These are phyloP conservation scores for Chytriomyces hyalinus DNA, from an alignment of 192 early-diverging fungal species.

Conservation along the genomic window DNA sequence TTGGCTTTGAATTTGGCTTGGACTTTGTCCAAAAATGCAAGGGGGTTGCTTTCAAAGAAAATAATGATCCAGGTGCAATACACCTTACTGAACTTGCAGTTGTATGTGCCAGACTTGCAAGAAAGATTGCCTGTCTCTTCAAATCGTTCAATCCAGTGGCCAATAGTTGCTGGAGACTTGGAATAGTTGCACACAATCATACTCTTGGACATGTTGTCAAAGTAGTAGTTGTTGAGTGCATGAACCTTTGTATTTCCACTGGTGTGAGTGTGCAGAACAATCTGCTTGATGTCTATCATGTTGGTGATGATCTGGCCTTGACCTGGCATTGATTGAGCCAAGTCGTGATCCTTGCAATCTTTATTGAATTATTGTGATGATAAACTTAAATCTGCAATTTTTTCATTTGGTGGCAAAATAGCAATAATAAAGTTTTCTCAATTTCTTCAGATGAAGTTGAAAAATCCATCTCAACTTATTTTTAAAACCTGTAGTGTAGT, in stretches of 20 bases:
- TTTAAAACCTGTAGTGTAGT: too few relatives aligned
- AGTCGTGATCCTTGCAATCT: too few relatives aligned
- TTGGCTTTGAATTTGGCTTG: neutral
- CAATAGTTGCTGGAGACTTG: neutral
- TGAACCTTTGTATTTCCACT: conserved; percentile 13
- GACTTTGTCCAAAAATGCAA: neutral
- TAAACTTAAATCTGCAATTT: too few relatives aligned
- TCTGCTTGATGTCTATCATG: neutral
- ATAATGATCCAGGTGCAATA: neutral
- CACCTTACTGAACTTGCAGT: neutral
- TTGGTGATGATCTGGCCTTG: too few relatives aligned
- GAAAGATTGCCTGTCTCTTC: neutral
- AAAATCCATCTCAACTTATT: too few relatives aligned
- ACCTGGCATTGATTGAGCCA: too few relatives aligned
- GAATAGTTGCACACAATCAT: neutral
- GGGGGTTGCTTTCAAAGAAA: neutral
- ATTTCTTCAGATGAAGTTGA: too few relatives aligned
- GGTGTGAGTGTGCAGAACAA: conserved; percentile 1
- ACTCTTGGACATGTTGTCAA: neutral
- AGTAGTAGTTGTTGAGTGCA: conserved; percentile 9
- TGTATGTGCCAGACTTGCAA: neutral
- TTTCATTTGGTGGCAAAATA: too few relatives aligned
- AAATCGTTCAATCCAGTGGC: conserved; percentile 1
- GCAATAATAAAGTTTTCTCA: too few relatives aligned
- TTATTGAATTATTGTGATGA: too few relatives aligned